Conservation (phyloP, 208 protist genomes). For the Acanthamoeba castellanii region DNA sequence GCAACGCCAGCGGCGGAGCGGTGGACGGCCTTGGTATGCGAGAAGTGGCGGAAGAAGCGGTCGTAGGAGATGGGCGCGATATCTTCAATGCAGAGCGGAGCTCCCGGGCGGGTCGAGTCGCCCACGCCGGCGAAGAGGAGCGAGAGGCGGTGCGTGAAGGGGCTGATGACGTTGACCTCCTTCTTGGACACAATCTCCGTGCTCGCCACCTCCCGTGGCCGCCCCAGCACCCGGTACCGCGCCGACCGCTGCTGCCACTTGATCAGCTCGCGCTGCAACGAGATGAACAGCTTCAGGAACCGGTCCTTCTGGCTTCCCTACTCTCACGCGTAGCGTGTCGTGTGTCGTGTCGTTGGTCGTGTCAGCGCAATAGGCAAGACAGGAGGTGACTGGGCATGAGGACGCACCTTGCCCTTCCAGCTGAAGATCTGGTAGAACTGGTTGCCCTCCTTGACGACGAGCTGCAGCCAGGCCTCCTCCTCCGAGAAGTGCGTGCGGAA, state of each 20-base stretch:
- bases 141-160: conserved; percentile 67
- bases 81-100: conserved; percentile 64
- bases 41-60: conserved; percentile 60
- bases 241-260: conserved; percentile 71
- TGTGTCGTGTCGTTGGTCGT: no score
- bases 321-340: neutral
- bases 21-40: neutral
- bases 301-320: conserved; percentile 72
- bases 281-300: conserved; percentile 75
- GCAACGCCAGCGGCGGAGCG: neutral
- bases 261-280: conserved; percentile 61
- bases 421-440: conserved; percentile 76
- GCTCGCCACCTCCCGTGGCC: conserved; percentile 3
- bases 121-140: neutral
- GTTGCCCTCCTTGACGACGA: conserved; percentile 78
- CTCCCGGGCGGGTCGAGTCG: neutral
- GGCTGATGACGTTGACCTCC: conserved; percentile 75
- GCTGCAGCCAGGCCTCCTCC: conserved; percentile 74
- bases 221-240: conserved; percentile 37
- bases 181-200: conserved; percentile 78
- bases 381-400: neutral
- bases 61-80: conserved; percentile 67
- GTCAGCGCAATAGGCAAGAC: no score
- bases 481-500: conserved; percentile 78
- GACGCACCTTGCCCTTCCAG: conserved; percentile 75